Evolutionary conservation across 2,329 filamentous ascomycete species (phyloP).

Genomic region (Botrytis deweyae): DNA sequence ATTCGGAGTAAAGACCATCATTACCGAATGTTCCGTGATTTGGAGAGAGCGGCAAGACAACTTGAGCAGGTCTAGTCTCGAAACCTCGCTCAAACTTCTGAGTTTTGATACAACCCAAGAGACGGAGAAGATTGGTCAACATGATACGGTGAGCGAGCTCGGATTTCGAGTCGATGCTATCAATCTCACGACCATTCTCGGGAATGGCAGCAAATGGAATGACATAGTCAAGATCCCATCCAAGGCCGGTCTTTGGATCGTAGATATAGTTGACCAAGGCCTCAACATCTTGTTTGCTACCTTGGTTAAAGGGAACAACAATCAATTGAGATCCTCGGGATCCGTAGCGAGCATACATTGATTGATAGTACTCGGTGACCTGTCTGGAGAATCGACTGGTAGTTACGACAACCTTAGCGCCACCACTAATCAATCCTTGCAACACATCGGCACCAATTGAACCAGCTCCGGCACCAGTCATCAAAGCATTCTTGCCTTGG

Average conservation of each 20-base stretch:
- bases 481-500: conserved; percentile 91
- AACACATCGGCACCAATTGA: conserved; percentile 97
- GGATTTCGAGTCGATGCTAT: conserved; percentile 93
- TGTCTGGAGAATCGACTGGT: conserved; percentile 95
- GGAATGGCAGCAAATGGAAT: conserved; percentile 97
- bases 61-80: conserved; percentile 93
- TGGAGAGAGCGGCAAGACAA: conserved; percentile 91
- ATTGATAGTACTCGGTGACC: conserved; percentile 98
- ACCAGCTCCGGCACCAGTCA: conserved; percentile 96
- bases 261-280: conserved; percentile 95
- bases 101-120: conserved; percentile 85
- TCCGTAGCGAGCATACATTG: conserved; percentile 94
- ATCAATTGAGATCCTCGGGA: conserved; percentile 94
- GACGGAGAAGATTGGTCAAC: conserved; percentile 92
- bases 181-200: conserved; percentile 96
- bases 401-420: conserved; percentile 94
- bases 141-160: conserved; percentile 98
- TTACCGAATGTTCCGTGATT: conserved; percentile 99
- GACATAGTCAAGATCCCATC: conserved; percentile 96
- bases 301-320: conserved; percentile 98
- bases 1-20: conserved; percentile 97
- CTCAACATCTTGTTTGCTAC: conserved; percentile 96
- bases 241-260: conserved; percentile 90
- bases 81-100: conserved; percentile 87
- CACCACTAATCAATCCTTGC: conserved; percentile 92